phyloP scores from a whole-genome alignment of 2,329 filamentous ascomycete species.

The Penicillium olsonii region DNA sequence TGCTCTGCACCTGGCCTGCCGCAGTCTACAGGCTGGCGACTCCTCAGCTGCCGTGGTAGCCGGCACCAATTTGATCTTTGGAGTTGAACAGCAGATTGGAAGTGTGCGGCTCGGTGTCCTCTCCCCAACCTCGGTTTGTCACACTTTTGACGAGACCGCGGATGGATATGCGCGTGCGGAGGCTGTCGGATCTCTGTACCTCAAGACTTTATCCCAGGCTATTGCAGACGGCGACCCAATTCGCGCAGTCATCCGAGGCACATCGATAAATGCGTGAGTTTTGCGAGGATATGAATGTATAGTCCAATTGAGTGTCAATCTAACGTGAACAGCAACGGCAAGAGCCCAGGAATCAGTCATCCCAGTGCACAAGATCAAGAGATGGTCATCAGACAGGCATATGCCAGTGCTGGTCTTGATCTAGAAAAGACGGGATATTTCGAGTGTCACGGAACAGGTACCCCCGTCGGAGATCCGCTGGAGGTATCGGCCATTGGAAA shows the following conservation, averaged over 20 bases:
- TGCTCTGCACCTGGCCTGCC: background rate
- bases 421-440: background rate
- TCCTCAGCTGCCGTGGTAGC: slow-evolving; percentile 4
- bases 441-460: background rate
- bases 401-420: background rate
- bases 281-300: background rate
- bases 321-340: background rate
- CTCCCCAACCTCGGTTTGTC: slow-evolving; percentile 7
- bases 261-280: slow-evolving; percentile 5
- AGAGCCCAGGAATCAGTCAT: background rate
- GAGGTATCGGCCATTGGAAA: background rate
- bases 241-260: slow-evolving; percentile 18
- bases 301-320: background rate
- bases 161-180: slow-evolving; percentile 25
- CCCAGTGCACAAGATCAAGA: background rate
- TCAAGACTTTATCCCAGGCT: slow-evolving; percentile 22
- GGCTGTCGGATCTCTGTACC: slow-evolving; percentile 15
- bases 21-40: background rate
- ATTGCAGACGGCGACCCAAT: slow-evolving; percentile 20
- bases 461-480: background rate
- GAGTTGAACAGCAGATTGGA: background rate
- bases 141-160: slow-evolving; percentile 15
- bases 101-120: slow-evolving; percentile 1
- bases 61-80: background rate
- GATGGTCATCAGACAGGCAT: background rate